Evolutionary conservation across 1,284 basidiomycete genomes (phyloP), one percentile per base, ranked within the genome.

Genomic region (Ustilago nuda): DNA sequence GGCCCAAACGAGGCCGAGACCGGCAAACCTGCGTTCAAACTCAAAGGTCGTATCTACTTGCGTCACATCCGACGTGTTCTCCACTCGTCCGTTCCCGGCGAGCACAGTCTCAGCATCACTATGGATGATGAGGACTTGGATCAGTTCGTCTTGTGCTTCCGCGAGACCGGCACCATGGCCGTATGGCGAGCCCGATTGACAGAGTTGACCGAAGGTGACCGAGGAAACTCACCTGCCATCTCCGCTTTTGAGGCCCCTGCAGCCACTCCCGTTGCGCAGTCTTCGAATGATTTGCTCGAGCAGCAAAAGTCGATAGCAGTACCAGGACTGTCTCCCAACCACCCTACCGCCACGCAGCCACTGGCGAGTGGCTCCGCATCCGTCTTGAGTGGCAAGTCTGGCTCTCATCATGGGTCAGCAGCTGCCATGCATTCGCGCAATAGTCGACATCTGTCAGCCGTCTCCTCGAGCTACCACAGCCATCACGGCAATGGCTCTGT

Each of bases 21-120:
- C 9, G 65, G 53, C 51, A 92, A 92, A 82, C 92, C 93, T 17
- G 91, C 93, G 7, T 89, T 99, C 52, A 91, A 94, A 35, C 90
- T 98, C 54, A 97, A 96, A 82, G 96, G 96, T 0, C 89, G 95
- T 45, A 97, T 99, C 79, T 98, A 95, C 86, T 92, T 98, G 54
- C 90, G 92, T 37, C 95, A 98, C 86, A 95, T 98, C 86, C 92
- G 92, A 78, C 91, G 92, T 58, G 92, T 98, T 52, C 90, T 91
- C 19, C 92, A 94, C 68, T 91, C 91, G 32, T 91, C 91, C 3
- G 90, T 91, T 1, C 88, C 90, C 4, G 91, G 91, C 46, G 93
- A 96, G 86, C 89, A 94, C 87, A 94, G 92, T 81, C 88, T 98
- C 76, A 95, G 94, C 7, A 95, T 98, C 82, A 92, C 94, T 80